Percentiles rank a stretch among this genome's conserved stretches.
These are phyloP conservation scores for Ceratocystiopsis sp. DNA, from an alignment of 2,329 filamentous ascomycete species.

Conservation along the genomic window DNA sequence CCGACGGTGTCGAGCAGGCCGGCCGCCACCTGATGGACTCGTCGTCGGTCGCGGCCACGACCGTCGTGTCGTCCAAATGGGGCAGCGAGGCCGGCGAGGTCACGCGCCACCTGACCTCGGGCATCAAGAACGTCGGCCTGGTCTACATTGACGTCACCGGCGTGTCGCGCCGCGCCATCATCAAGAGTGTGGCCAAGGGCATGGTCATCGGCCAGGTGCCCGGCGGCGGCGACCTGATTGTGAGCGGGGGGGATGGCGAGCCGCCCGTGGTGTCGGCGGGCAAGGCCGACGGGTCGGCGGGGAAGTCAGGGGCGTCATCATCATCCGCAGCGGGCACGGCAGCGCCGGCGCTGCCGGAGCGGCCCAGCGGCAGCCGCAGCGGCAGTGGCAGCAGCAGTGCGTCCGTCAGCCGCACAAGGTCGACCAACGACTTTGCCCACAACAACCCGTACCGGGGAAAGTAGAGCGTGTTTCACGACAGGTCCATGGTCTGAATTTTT, in stretches of 20 bases:
- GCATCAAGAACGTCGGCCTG: conserved; percentile 87
- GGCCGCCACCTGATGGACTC: conserved; percentile 61
- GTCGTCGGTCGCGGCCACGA: conserved; percentile 62
- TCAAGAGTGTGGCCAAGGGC: conserved; percentile 91
- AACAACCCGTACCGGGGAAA: conserved; percentile 9
- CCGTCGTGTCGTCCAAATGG: conserved; percentile 78
- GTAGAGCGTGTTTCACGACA: background rate
- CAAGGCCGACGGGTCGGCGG: no score
- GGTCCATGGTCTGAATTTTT: background rate
- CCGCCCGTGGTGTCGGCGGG: no score
- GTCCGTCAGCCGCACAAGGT: background rate
- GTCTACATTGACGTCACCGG: conserved; percentile 96
- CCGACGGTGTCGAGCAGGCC: conserved; percentile 82
- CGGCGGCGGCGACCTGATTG: conserved; percentile 56
- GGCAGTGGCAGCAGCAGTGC: conserved; percentile 10
- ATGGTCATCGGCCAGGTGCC: conserved; percentile 78
- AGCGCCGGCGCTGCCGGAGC: background rate
- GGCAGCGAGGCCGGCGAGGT: conserved; percentile 71
- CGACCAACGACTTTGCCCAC: conserved; percentile 7
- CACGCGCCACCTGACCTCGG: conserved; percentile 58
- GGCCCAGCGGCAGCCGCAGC: background rate
- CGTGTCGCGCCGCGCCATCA: conserved; percentile 71
- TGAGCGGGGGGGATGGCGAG: conserved; percentile 39
- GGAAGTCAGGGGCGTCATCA: no score
- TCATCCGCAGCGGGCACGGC: no score